Conservation (phyloP, 495 filamentous ascomycete species). For the Letharia lupina region DNA sequence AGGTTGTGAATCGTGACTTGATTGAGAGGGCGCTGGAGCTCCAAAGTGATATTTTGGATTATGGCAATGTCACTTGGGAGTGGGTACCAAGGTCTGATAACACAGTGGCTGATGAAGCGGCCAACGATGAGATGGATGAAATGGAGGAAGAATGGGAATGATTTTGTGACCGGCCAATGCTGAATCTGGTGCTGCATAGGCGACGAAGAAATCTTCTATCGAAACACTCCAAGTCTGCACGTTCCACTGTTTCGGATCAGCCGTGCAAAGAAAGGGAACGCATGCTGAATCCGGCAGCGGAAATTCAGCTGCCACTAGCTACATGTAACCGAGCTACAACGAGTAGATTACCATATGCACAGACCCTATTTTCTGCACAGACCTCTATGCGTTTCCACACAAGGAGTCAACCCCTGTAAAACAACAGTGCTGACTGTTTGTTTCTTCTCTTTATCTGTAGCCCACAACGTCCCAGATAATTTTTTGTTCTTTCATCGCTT, state of each 20-base stretch:
- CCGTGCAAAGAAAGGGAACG: neutral
- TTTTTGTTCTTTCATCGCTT: neutral
- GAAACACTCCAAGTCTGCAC: neutral
- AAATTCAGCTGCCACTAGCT: too few species aligned
- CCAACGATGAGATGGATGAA: slow-evolving; percentile 17
- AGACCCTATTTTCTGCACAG: neutral
- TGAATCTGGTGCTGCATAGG: neutral
- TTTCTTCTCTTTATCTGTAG: neutral
- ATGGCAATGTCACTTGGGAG: slow-evolving; percentile 29
- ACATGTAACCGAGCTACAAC: too few species aligned
- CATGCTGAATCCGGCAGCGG: too few species aligned
- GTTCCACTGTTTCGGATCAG: neutral
- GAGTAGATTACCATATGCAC: neutral
- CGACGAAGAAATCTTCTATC: neutral
- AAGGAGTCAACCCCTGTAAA: neutral
- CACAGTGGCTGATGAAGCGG: slow-evolving; percentile 18
- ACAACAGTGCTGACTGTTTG: too few species aligned
- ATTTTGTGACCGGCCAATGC: neutral
- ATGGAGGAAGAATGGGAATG: neutral
- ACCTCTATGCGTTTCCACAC: neutral
- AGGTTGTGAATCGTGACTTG: slow-evolving; percentile 32
- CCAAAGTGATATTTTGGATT: slow-evolving; percentile 22
- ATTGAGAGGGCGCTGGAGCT: slow-evolving; percentile 30
- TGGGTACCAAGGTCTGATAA: slow-evolving; percentile 23
- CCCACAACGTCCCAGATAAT: too few species aligned